A percentile compares a stretch with the other conserved stretches of the same genome.
Conservation (phyloP, 352 stramenopile genomes). For the Pythium rishiriense region DNA sequence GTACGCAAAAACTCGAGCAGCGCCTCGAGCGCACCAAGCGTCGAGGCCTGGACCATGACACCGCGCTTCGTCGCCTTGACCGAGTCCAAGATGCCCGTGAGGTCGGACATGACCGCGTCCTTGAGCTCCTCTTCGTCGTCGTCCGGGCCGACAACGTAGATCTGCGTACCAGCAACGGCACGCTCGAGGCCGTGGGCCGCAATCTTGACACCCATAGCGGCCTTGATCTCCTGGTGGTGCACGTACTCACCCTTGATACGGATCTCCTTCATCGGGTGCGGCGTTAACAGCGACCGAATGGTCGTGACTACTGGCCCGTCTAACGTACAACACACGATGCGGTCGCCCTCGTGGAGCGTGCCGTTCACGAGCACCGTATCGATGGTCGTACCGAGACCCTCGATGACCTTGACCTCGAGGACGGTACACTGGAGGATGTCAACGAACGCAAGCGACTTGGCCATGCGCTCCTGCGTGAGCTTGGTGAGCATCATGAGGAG, state of each 20-base stretch:
- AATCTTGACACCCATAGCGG: constrained; percentile 99
- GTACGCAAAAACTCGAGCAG: constrained; percentile 97
- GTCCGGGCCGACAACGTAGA: constrained; percentile 96
- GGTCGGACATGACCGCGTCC: constrained; percentile 95
- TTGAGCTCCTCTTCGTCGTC: constrained; percentile 99
- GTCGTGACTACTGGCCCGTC: constrained; percentile 97
- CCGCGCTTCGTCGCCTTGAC: constrained; percentile 96
- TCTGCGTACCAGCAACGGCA: constrained; percentile 97
- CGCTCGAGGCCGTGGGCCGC: constrained; percentile 97
- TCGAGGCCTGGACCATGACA: constrained; percentile 99
- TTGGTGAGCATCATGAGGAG: constrained; percentile 96
- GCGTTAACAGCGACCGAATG: constrained; percentile 97
- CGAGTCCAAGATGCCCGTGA: constrained; percentile 94
- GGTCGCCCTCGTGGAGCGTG: constrained; percentile 93
- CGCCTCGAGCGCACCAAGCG: constrained; percentile 97
- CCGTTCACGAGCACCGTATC: constrained; percentile 99
- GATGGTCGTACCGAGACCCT: constrained; percentile 98
- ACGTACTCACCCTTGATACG: constrained; percentile 93
- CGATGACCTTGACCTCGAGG: constrained; percentile 99
- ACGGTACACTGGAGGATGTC: constrained; percentile 96
- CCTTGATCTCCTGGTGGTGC: constrained; percentile 97
- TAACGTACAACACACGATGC: constrained; percentile 98
- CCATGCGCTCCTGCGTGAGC: constrained; percentile 95
- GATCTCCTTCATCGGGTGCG: constrained; percentile 98
- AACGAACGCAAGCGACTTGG: constrained; percentile 86